Evolutionary conservation across 176 grass and related monocot genomes (phyloP), one percentile per base, ranked within the genome.

Genomic region (Cenchrus americanus): DNA sequence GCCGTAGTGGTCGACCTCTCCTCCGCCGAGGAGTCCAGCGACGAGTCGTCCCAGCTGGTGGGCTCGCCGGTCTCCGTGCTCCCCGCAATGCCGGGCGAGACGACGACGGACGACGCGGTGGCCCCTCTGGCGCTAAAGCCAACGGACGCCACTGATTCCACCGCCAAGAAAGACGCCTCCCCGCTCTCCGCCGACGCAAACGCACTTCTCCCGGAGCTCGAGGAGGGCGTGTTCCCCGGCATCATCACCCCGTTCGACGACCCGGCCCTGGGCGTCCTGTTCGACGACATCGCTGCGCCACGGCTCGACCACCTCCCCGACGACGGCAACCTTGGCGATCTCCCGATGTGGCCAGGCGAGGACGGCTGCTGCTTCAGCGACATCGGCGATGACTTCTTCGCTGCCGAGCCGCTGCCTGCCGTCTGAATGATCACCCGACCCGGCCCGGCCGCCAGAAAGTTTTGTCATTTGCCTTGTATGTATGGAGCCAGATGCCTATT

Each of bases 31-130:
- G 93, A 98, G 48, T 95, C 93, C 0, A 89, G 87, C n/a, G 96
- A 94, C 1, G 96, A 98, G 59, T 93, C 89, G 59, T 93, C 89
- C 0, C 92, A 88, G 8, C 68, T 66, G 73, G 79, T 83, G 14
- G 8, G 75, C 43, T 98, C 96, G 13, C 96, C 96, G 7, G 87
- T 91, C 26, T 98, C 96, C 8, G 96, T 98, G 6, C 93, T 99
- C 10, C 69, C 58, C 23, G 22, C 65, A 75, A 43, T 73, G 78
- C 18, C 78, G 17, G 13, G 12, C 1, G 61, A 68, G 15, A 15
- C 2, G 23, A 15, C 2, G 23, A 6, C 34, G 34, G 34, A 37
- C 34, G 34, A 37, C 34, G 34, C 34, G 34, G 34, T 37, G 34
- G 34, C 34, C 34, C 34, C 34, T 2, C 34, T 37, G 34, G 34